Percentiles rank a stretch among this genome's conserved stretches.
These are phyloP conservation scores for Phytophthora europaea DNA, from an alignment of 352 stramenopile genomes.

Conservation along the genomic window DNA sequence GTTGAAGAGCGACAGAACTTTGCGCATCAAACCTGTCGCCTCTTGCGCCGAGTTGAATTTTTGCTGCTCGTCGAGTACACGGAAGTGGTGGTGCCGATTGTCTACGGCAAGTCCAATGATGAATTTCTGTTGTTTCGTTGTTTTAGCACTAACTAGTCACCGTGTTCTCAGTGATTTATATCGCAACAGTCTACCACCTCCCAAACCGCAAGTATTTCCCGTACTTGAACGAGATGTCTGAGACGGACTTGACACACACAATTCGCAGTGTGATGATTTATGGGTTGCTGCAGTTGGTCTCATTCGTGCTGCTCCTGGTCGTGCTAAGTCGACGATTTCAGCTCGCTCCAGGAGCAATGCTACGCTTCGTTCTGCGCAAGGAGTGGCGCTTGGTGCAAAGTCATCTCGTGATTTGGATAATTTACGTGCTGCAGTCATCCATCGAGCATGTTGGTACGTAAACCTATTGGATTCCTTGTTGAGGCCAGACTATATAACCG, in stretches of 20 bases:
- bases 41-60: constrained; percentile 48
- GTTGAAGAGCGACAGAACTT: constrained; percentile 25
- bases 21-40: constrained; percentile 37
- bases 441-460: constrained; percentile 43
- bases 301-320: constrained; percentile 28
- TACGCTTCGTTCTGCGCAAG: constrained; percentile 19
- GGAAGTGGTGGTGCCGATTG: constrained; percentile 42
- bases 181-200: constrained; percentile 38
- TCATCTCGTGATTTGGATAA: constrained; percentile 46
- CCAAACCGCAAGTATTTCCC: constrained; percentile 40
- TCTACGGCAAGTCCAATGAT: constrained; percentile 36
- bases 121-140: background rate
- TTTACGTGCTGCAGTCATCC: constrained; percentile 43
- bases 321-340: constrained; percentile 33
- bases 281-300: constrained; percentile 41
- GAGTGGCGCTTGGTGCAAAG: constrained; percentile 42
- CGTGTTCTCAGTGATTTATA: constrained; percentile 32
- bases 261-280: constrained; percentile 40
- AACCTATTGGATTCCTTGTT: background rate
- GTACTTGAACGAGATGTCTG: constrained; percentile 25
- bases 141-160: background rate
- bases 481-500: background rate
- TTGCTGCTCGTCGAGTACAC: constrained; percentile 47
- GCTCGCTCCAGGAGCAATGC: constrained; percentile 28
- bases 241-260: constrained; percentile 14